Evolutionary conservation across 2,329 filamentous ascomycete species (phyloP), one percentile per base, ranked within the genome.

Genomic region (Venturia asperata): DNA sequence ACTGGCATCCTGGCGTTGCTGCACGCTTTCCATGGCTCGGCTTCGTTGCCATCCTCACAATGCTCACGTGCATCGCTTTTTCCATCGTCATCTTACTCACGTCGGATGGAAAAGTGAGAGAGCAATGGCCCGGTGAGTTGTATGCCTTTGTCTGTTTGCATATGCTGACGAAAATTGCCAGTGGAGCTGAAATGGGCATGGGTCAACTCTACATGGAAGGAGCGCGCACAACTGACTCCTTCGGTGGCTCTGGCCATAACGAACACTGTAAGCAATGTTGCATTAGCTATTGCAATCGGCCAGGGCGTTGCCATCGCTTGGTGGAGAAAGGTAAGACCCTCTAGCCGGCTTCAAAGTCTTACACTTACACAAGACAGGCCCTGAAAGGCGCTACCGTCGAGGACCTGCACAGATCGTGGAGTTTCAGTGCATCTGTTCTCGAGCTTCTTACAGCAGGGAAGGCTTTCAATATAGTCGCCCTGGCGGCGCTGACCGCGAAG

Each of bases 391-490:
- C 67, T 2, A 70, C 69, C 6, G 69, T 71, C 24, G 39, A 56
- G n/a, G 64, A 71, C 21, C 67, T 71, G 2, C 69, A 71, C 42
- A 66, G 67, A 1, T 70, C 67, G 1, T 71, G 69, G 68, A 61
- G 64, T 10, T 71, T 71, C 65, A 68, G 67, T 62, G 66, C 67
- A 24, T 69, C 67, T 24, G 43, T 71, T 43, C 68, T 69, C 21
- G 66, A 70, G 5, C 55, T 71, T 3, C 43, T 69, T 4, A 58
- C 70, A 0, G 67, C 63, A 3, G 69, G 66, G 24, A 70, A 66
- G 63, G 69, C 69, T 66, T 71, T 72, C 68, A 72, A 72, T 64
- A 41, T 70, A 45, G 70, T 71, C 30, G 70, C 70, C 6, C 64
- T 72, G 2, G 69, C 70, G 1, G 70, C 70, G 3, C 67, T 72